Percentiles rank a stretch among this genome's conserved stretches.
Conservation (phyloP, 202 grass and related monocot genomes). For the Alloteropsis angusta region DNA sequence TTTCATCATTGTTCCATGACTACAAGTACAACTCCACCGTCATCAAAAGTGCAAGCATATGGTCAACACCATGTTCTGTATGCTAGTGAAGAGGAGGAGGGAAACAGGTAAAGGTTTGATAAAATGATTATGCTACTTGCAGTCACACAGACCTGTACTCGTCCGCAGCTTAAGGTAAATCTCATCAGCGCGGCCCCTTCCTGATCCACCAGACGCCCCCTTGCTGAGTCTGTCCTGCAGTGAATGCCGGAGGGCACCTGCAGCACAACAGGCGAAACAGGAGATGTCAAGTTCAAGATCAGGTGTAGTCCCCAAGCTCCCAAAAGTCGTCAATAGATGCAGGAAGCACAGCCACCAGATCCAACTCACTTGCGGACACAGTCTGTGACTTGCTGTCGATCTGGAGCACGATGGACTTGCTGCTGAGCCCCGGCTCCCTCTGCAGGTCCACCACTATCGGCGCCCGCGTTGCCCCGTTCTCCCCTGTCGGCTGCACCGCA, state of each 20-base stretch:
- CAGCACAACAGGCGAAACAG: background rate
- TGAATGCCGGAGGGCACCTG: slow-evolving; percentile 53
- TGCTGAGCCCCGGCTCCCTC: slow-evolving; percentile 51
- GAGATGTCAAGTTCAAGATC: background rate
- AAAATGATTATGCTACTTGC: background rate
- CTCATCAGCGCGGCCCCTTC: slow-evolving; percentile 33
- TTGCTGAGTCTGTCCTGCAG: slow-evolving; percentile 69
- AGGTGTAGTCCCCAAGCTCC: background rate
- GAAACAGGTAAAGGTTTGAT: background rate
- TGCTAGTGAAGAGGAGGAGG: background rate
- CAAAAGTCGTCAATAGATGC: background rate
- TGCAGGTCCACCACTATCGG: slow-evolving; percentile 73
- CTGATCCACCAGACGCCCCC: slow-evolving; percentile 33
- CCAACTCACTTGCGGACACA: slow-evolving; percentile 71
- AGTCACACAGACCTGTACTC: slow-evolving; percentile 50
- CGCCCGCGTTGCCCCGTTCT: slow-evolving; percentile 83
- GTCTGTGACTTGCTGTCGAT: slow-evolving; percentile 79
- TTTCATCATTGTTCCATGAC: background rate
- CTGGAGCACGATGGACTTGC: slow-evolving; percentile 74
- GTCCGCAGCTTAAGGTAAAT: slow-evolving; percentile 58
- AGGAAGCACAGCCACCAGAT: background rate
- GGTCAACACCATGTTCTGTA: background rate
- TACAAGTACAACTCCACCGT: background rate
- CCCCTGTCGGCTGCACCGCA: slow-evolving; percentile 61
- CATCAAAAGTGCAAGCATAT: background rate